A percentile compares a stretch with the other conserved stretches of the same genome.
These are phyloP conservation scores for Magnolia changhungtana DNA, from an alignment of 164 flowering plant species.

Conservation along the genomic window DNA sequence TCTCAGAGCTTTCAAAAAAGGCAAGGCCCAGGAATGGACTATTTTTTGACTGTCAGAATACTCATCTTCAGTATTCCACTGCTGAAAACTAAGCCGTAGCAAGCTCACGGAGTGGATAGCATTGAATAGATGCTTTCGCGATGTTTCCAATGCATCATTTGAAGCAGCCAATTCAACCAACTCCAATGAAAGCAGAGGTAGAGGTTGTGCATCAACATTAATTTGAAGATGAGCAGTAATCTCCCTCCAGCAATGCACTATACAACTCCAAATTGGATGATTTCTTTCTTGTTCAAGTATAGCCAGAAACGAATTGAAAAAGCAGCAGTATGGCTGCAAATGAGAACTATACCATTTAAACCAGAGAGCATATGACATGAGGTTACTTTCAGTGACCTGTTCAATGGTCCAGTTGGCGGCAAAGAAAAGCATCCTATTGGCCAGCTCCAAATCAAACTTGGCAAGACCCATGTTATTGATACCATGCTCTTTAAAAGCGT, in stretches of 20 bases:
- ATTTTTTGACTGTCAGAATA: slow-evolving; percentile 14
- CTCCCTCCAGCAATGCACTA: slow-evolving; percentile 31
- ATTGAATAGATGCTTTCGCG: slow-evolving; percentile 33
- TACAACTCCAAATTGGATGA: slow-evolving; percentile 68
- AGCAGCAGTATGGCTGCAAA: slow-evolving; percentile 38
- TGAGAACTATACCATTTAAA: slow-evolving; percentile 52
- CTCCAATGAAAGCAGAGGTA: slow-evolving; percentile 61
- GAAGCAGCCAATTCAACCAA: slow-evolving; percentile 34
- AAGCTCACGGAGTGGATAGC: slow-evolving; percentile 43
- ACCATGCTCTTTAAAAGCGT: slow-evolving; percentile 10
- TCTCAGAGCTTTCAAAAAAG: slow-evolving; percentile 40
- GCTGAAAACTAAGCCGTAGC: slow-evolving; percentile 50
- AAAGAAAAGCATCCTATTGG: slow-evolving; percentile 52
- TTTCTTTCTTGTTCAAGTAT: slow-evolving; percentile 35
- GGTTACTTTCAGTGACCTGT: slow-evolving; percentile 69
- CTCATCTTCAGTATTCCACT: slow-evolving; percentile 57
- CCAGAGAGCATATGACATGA: slow-evolving; percentile 53
- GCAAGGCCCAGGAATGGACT: slow-evolving; percentile 14
- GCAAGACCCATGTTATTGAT: not conserved
- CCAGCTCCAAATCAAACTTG: slow-evolving; percentile 26
- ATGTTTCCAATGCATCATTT: slow-evolving; percentile 11
- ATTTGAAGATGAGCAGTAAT: slow-evolving; percentile 28
- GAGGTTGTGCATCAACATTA: slow-evolving; percentile 25
- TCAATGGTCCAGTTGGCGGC: slow-evolving; percentile 86
- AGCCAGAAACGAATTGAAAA: slow-evolving; percentile 35